Conservation (phyloP, 768 basidiomycete genomes). For the Suillus tomentosus region DNA sequence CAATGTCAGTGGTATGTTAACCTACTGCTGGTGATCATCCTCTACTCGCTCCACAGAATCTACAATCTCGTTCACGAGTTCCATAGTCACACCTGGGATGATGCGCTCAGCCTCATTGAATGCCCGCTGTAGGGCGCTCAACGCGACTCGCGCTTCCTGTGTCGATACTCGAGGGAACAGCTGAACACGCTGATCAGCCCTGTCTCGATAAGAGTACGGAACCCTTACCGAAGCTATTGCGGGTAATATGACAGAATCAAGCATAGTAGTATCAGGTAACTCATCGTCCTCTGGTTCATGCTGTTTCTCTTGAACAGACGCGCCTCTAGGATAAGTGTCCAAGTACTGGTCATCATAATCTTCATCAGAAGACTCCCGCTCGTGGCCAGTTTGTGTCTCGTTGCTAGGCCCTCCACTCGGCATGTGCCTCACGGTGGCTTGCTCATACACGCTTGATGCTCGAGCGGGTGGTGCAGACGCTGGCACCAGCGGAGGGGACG, state of each 20-base stretch:
- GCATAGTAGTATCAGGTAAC: constrained; percentile 84
- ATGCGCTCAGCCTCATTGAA: constrained; percentile 94
- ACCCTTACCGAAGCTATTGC: constrained; percentile 88
- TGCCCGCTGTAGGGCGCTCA: constrained; percentile 90
- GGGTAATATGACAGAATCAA: constrained; percentile 93
- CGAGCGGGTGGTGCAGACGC: constrained; percentile 37
- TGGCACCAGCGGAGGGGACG: constrained; percentile 54
- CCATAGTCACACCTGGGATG: constrained; percentile 88
- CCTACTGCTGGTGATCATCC: constrained; percentile 49
- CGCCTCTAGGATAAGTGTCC: constrained; percentile 49
- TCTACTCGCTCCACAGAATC: constrained; percentile 85
- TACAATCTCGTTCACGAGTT: constrained; percentile 72
- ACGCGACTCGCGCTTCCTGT: constrained; percentile 85
- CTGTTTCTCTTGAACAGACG: constrained; percentile 33
- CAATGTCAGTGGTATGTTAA: constrained; percentile 35
- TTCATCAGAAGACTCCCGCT: constrained; percentile 60
- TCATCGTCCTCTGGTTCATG: constrained; percentile 52
- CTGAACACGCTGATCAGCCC: not conserved
- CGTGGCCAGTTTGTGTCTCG: constrained; percentile 35
- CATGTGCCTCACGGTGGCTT: constrained; percentile 70
- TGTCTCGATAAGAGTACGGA: not conserved
- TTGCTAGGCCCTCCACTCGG: constrained; percentile 31
- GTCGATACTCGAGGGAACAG: constrained; percentile 78
- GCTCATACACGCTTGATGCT: constrained; percentile 46
- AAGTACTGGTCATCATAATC: constrained; percentile 62